phyloP scores from a whole-genome alignment of 164 flowering plant species.

The Houttuynia cordata region DNA sequence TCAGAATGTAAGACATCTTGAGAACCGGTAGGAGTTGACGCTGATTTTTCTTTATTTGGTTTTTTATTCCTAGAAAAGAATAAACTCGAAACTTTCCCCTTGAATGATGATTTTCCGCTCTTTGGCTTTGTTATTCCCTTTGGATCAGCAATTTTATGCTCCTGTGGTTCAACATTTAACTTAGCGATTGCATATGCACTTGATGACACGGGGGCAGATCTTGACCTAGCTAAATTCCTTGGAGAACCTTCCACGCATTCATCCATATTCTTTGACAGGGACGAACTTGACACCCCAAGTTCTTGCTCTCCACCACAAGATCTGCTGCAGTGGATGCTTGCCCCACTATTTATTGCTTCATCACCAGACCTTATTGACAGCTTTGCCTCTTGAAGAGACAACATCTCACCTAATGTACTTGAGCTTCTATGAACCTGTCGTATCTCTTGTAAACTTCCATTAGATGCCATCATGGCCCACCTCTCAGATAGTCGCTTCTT shows the following conservation, averaged over 20 bases:
- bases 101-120: slow-evolving; percentile 50
- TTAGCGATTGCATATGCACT: slow-evolving; percentile 29
- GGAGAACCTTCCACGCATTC: slow-evolving; percentile 34
- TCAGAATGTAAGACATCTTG: slow-evolving; percentile 15
- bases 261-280: slow-evolving; percentile 18
- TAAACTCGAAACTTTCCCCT: slow-evolving; percentile 74
- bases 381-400: slow-evolving; percentile 72
- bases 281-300: slow-evolving; percentile 20
- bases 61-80: slow-evolving; percentile 76
- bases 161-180: slow-evolving; percentile 33
- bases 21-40: slow-evolving; percentile 9
- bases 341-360: slow-evolving; percentile 14
- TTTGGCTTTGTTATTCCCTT: slow-evolving; percentile 42
- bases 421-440: slow-evolving; percentile 59
- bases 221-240: slow-evolving; percentile 58
- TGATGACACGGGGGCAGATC: slow-evolving; percentile 77
- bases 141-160: slow-evolving; percentile 19
- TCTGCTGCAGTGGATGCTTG: slow-evolving; percentile 12
- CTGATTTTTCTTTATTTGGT: slow-evolving; percentile 40
- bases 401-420: slow-evolving; percentile 93
- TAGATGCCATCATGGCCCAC: slow-evolving; percentile 78
- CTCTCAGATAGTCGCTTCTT: slow-evolving; percentile 92
- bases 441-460: slow-evolving; percentile 46
- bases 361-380: slow-evolving; percentile 22
- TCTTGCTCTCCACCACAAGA: slow-evolving; percentile 31